Base-by-base conservation (phyloP, 208 protist genomes). In the Borovskyia barvae region DNA sequence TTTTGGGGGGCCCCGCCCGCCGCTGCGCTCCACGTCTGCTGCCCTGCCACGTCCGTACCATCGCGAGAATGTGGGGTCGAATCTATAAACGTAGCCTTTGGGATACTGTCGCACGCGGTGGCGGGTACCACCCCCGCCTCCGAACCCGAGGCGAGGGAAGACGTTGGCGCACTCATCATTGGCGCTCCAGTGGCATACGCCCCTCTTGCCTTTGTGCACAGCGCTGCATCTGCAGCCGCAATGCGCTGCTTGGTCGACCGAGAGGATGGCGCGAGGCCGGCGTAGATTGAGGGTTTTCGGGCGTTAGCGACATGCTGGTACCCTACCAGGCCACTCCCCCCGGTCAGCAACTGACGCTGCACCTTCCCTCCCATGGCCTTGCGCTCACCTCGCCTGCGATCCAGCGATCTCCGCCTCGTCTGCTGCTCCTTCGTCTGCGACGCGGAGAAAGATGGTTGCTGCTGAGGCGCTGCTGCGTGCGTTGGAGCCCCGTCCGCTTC, bases 241-340 rank as follows among this genome's bases (percentile, higher is more conserved):
- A 67, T 22, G 12, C 22, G 41, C 8, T 59, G 29, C 43, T 59
- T 67, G 1, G 50, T 46, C 12, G 50, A 51, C 30, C 51, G 40
- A 5, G 51, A 67, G 0, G 61, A 54, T 24, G 61, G 61, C 1
- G 20, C 61, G 17, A 67, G 39, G 3, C 51, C 50, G 7, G 22
- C 5, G 61, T 57, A 67, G 8, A 50, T 3, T 0, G 61, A 59
- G 0, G 11, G 6, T 1, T 33, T 59, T 2, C 29, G 33, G 15
- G 11, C 30, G 0, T 20, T 32, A 8, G 39, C 1, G 2, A 24
- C 41, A 19, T 24, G n/a, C 0, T 43, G 42, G 26, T 36, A 11
- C 9, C 4, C 39, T 8, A 28, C 19, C 20, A 14, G 26, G 41
- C 19, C 32, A 29, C 22, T 42, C 5, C 19, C 25, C n/a, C 20